Evolutionary conservation across 257 asterid genomes (phyloP).

Genomic region (Solanum rostratum): DNA sequence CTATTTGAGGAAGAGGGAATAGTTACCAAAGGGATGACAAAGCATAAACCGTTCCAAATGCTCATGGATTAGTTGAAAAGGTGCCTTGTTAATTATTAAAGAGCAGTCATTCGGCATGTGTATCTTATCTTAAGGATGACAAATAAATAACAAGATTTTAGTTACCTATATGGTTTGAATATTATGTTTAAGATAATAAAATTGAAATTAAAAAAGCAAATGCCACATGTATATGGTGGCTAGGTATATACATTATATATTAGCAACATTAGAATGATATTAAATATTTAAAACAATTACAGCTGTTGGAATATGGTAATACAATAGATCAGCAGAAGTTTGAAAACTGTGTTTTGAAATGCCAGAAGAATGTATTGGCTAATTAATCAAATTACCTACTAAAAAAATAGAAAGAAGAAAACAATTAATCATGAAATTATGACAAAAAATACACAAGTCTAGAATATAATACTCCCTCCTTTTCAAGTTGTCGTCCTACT

Average conservation of each 20-base stretch:
- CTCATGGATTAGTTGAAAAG: background rate
- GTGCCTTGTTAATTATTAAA: background rate
- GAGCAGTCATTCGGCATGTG: background rate
- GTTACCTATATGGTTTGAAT: background rate
- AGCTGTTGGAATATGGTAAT: background rate
- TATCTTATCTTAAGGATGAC: background rate
- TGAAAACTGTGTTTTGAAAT: background rate
- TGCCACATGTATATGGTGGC: background rate
- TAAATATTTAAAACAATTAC: background rate
- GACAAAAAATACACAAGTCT: background rate
- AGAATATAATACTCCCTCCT: no score
- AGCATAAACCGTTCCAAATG: background rate
- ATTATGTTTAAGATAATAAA: background rate
- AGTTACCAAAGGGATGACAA: background rate
- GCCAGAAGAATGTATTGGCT: background rate
- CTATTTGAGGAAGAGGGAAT: background rate
- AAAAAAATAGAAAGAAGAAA: background rate
- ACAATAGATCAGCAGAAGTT: background rate
- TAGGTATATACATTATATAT: background rate
- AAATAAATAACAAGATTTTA: background rate
- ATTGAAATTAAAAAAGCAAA: background rate
- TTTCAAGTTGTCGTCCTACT: no score
- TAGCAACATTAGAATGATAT: background rate
- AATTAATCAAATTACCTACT: background rate
- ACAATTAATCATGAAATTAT: background rate